phyloP scores from a whole-genome alignment of 306 rosid species.

The Gynostemma pentaphyllum region DNA sequence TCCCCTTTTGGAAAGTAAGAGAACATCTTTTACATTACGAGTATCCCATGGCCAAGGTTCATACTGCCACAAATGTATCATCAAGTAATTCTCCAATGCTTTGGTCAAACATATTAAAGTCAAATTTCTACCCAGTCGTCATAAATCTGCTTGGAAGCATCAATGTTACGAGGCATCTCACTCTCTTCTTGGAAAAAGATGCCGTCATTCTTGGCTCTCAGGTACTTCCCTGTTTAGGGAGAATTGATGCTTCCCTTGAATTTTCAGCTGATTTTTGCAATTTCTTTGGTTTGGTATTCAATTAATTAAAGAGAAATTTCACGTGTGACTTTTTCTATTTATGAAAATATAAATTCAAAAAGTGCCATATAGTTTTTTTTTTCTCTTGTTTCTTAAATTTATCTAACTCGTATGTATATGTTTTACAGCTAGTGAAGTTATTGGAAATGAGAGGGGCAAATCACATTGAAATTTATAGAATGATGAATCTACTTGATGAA shows the following conservation, averaged over 20 bases:
- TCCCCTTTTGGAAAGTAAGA: no score
- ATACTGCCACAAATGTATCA: no score
- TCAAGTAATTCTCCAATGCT: no score
- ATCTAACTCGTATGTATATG: constrained; percentile 3
- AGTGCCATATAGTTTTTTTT: neutral
- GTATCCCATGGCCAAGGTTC: no score
- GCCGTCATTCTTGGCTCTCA: constrained; percentile 80
- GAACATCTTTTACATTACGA: no score
- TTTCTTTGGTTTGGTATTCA: neutral
- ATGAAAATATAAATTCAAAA: no score
- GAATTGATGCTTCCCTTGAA: no score
- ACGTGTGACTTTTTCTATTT: no score
- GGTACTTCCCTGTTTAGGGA: no score
- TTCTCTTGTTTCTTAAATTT: neutral
- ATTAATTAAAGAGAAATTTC: neutral
- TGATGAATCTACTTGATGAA: constrained; percentile 78
- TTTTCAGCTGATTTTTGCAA: neutral
- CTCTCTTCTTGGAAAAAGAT: constrained; percentile 83
- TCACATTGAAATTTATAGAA: constrained; percentile 85
- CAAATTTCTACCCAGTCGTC: constrained; percentile 78
- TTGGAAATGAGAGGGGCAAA: constrained; percentile 88
- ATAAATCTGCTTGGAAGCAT: constrained; percentile 74
- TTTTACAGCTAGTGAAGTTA: constrained; percentile 84
- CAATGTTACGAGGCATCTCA: constrained; percentile 87
- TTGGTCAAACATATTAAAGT: constrained; percentile 63